Percentiles rank a stretch among this genome's conserved stretches.
Evolutionary conservation across 2,329 filamentous ascomycete genomes (phyloP).

Genomic region (Periconia sp.): DNA sequence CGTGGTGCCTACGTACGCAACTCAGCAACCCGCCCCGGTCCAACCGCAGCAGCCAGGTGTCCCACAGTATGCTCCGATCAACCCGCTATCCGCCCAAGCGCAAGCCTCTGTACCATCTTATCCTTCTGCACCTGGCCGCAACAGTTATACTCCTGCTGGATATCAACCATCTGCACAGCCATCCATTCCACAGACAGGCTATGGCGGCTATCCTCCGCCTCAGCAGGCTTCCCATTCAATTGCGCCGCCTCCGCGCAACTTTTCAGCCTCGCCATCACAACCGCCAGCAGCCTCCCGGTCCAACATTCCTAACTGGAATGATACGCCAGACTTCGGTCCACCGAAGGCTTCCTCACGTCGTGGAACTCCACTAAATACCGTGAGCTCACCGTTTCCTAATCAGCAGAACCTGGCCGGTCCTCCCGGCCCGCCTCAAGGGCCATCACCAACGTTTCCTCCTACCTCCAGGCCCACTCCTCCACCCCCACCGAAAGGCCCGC

Average conservation of each 20-base stretch:
- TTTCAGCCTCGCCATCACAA: slow-evolving; percentile 68
- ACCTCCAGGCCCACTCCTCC: slow-evolving; percentile 71
- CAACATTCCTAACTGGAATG: slow-evolving; percentile 88
- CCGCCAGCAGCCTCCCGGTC: slow-evolving; percentile 73
- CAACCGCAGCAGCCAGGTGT: slow-evolving; percentile 35
- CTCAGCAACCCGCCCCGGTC: slow-evolving; percentile 26
- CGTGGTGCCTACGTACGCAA: slow-evolving; percentile 45
- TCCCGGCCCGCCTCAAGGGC: slow-evolving; percentile 68
- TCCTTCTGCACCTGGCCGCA: slow-evolving; percentile 37
- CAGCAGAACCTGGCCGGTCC: slow-evolving; percentile 56
- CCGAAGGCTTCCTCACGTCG: slow-evolving; percentile 75
- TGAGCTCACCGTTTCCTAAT: slow-evolving; percentile 77
- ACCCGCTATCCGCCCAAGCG: slow-evolving; percentile 35
- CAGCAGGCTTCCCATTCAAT: slow-evolving; percentile 51
- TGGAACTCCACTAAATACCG: slow-evolving; percentile 73
- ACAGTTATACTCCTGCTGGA: slow-evolving; percentile 55
- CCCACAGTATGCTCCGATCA: slow-evolving; percentile 42
- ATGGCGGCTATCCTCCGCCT: slow-evolving; percentile 54
- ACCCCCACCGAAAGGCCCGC: slow-evolving; percentile 78
- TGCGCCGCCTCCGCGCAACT: slow-evolving; percentile 69
- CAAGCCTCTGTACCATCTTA: slow-evolving; percentile 30
- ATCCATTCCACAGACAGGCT: slow-evolving; percentile 41
- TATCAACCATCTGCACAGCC: slow-evolving; percentile 59
- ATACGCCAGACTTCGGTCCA: slow-evolving; percentile 78
- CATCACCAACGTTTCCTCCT: slow-evolving; percentile 61